Conservation (phyloP, 768 basidiomycete genomes). For the Sarcodon sp. region DNA sequence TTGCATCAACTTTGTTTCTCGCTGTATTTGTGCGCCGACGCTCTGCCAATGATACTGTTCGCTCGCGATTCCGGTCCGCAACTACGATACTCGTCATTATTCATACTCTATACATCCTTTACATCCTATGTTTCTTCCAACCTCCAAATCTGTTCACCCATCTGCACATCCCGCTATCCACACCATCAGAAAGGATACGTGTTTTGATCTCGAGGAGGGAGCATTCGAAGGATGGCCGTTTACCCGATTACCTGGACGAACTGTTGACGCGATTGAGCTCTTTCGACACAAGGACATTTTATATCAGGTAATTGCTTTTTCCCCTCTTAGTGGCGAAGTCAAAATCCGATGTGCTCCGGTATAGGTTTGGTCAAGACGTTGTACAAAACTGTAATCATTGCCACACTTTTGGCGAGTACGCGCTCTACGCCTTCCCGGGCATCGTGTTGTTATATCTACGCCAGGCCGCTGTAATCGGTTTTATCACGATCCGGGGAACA, state of each 20-base stretch:
- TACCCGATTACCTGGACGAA: constrained; percentile 35
- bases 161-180: constrained; percentile 41
- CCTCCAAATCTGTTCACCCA: constrained; percentile 52
- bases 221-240: constrained; percentile 6
- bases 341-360: not conserved
- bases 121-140: constrained; percentile 29
- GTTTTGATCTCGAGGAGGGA: constrained; percentile 30
- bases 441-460: constrained; percentile 47
- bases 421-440: constrained; percentile 40
- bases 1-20: constrained; percentile 6
- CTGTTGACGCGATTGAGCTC: constrained; percentile 43
- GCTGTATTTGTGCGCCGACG: constrained; percentile 6
- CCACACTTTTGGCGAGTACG: constrained; percentile 44
- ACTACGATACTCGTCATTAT: constrained; percentile 28
- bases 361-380: constrained; percentile 57
- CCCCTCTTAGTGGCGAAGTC: not conserved
- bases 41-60: constrained; percentile 5
- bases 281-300: constrained; percentile 43
- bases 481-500: constrained; percentile 28
- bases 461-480: constrained; percentile 38
- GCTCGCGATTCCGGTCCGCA: constrained; percentile 3
- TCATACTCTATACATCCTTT: constrained; percentile 38
- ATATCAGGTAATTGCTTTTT: constrained; percentile 33
- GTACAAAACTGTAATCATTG: constrained; percentile 58
- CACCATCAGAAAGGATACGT: constrained; percentile 38